A percentile compares a stretch with the other conserved stretches of the same genome.
Evolutionary conservation across 805 yeast genomes (phyloP).

Genomic region (Zygoascus biomembranicola): DNA sequence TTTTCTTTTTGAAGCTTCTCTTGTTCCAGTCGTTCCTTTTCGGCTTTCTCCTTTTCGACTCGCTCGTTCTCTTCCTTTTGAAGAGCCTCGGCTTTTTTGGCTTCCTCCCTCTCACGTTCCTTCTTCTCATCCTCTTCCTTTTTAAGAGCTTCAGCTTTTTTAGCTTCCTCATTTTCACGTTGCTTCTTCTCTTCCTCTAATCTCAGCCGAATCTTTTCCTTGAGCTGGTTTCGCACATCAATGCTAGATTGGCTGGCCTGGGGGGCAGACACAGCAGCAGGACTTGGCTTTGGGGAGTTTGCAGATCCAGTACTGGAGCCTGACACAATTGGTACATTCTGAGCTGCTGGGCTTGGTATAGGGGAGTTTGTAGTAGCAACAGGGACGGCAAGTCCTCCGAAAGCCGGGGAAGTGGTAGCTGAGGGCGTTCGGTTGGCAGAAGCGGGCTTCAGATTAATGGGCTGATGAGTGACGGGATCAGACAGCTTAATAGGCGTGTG

Average conservation of each 20-base stretch:
- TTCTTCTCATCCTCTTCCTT: background rate
- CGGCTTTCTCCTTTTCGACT: slow-evolving; percentile 14
- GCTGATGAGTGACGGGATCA: slow-evolving; percentile 21
- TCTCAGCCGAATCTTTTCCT: slow-evolving; percentile 11
- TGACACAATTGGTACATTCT: background rate
- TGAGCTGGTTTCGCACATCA: slow-evolving; percentile 13
- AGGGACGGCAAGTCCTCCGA: background rate
- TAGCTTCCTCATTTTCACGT: background rate
- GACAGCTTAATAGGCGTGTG: slow-evolving; percentile 21
- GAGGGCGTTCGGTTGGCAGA: background rate
- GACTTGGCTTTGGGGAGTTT: slow-evolving; percentile 6
- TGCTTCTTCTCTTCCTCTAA: slow-evolving; percentile 9
- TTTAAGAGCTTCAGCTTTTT: slow-evolving; percentile 7
- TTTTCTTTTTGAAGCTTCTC: slow-evolving; percentile 7
- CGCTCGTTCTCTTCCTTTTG: slow-evolving; percentile 3
- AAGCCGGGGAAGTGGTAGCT: background rate
- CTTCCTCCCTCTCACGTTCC: slow-evolving; percentile 11
- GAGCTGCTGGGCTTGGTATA: slow-evolving; percentile 1
- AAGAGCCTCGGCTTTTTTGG: slow-evolving; percentile 7
- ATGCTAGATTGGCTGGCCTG: slow-evolving; percentile 4
- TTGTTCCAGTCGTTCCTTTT: background rate
- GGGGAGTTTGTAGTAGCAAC: slow-evolving; percentile 3
- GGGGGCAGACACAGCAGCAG: slow-evolving; percentile 1
- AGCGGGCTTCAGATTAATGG: slow-evolving; percentile 14
- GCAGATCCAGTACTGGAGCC: slow-evolving; percentile 1